Evolutionary conservation across 306 rosid genomes (phyloP).

Genomic region (Glycine tomentella): DNA sequence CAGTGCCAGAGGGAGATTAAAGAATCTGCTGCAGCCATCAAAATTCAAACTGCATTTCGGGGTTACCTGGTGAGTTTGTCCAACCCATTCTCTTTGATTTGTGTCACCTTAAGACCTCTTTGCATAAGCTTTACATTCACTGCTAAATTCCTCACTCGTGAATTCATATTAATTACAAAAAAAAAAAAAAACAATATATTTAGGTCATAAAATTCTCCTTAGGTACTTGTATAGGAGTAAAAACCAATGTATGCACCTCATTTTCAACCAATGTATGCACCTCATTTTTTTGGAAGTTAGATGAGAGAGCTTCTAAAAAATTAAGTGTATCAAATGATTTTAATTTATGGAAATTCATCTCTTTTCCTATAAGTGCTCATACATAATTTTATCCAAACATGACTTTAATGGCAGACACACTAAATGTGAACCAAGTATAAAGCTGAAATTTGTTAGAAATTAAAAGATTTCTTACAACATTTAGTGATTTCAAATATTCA

Average conservation of each 20-base stretch:
- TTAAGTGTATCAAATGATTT: background rate
- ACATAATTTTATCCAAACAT: background rate
- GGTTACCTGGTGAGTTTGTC: conserved; percentile 83
- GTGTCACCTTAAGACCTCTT: conserved; percentile 3
- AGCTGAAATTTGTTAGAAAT: conserved; percentile 14
- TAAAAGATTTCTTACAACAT: background rate
- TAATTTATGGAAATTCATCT: background rate
- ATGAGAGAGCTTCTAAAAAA: background rate
- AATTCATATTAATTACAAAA: background rate
- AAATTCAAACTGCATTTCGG: conserved; percentile 81
- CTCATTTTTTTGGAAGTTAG: too few species aligned
- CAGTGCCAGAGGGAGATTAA: conserved; percentile 51
- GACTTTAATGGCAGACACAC: conserved; percentile 5
- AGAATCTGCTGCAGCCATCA: conserved; percentile 66
- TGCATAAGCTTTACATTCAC: conserved; percentile 9
- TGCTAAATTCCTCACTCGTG: background rate
- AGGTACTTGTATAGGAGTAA: too few species aligned
- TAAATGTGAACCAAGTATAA: conserved; percentile 15
- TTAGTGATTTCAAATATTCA: conserved; percentile 2
- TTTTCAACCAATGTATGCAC: too few species aligned
- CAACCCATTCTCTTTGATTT: conserved; percentile 26
- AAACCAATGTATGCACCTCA: too few species aligned
- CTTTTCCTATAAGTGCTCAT: background rate
- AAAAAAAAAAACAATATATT: too few species aligned
- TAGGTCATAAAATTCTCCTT: background rate